phyloP scores from a whole-genome alignment of 2,329 filamentous ascomycete species.

The Westerdykella ornata region DNA sequence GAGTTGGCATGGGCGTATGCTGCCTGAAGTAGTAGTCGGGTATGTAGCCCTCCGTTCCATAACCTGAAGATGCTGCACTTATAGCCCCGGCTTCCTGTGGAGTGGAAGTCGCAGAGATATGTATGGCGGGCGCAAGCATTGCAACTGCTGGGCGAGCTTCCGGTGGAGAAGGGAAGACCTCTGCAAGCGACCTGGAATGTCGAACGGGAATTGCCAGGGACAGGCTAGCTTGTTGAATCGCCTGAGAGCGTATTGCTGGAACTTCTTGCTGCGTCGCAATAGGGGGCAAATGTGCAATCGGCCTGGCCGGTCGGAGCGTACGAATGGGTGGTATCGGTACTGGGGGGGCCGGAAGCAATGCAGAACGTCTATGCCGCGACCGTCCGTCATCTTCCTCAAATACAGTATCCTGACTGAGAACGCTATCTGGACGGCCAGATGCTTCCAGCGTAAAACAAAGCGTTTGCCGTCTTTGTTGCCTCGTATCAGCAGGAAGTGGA shows the following conservation, averaged over 20 bases:
- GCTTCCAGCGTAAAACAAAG: constrained; percentile 6
- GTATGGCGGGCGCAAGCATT: constrained; percentile 13
- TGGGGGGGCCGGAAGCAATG: constrained; percentile 26
- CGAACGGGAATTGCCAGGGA: constrained; percentile 29
- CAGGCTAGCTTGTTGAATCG: constrained; percentile 4
- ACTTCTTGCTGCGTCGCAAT: neutral
- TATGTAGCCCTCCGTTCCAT: constrained; percentile 23
- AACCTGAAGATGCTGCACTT: neutral
- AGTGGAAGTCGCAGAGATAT: constrained; percentile 12
- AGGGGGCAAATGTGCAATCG: neutral
- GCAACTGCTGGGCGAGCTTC: neutral
- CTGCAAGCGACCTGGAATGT: constrained; percentile 22
- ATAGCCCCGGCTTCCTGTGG: constrained; percentile 15
- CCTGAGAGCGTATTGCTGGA: neutral
- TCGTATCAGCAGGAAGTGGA: constrained; percentile 3
- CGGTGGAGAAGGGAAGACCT: neutral
- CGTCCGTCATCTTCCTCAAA: constrained; percentile 34
- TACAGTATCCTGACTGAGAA: constrained; percentile 31
- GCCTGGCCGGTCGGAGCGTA: constrained; percentile 26
- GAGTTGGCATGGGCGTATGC: neutral
- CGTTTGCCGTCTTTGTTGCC: constrained; percentile 7
- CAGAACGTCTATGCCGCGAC: constrained; percentile 21
- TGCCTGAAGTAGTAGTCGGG: constrained; percentile 36
- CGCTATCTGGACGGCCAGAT: constrained; percentile 23
- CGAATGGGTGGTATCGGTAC: constrained; percentile 32